Evolutionary conservation across 768 basidiomycete species (phyloP), one percentile per base, ranked within the genome.

Genomic region (Mycena floridula): DNA sequence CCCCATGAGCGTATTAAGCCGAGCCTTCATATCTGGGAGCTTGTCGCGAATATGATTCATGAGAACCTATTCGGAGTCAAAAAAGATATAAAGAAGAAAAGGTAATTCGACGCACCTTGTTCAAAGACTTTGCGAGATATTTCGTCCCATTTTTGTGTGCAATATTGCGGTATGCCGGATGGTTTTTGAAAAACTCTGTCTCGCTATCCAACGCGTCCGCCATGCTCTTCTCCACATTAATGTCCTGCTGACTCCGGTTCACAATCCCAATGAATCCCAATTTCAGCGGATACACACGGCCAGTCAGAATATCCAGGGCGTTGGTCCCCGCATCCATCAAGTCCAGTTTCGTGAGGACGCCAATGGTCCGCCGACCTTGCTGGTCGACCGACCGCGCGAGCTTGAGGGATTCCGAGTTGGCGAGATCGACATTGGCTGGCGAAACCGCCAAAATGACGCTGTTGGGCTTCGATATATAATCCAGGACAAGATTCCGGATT

Each of bases 261-360:
- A 99, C 96, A 11, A 98, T 87, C 16, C 96, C 96, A 51, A 98
- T 94, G 65, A 99, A 99, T 37, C 96, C 96, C 9, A 99, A 77
- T 63, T 97, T 98, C 50, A 99, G 79, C 25, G 96, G 96, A 65
- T 99, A 99, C 36, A 97, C 89, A 47, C 95, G 86, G 30, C 96
- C 96, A 0, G 91, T 97, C 27, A 98, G 77, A 52, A 98, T 84
- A 63, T 99, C 95, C 26, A 94, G 69, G 18, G 96, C 96, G 61
- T 99, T 97, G 26, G 96, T 99, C 23, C 96, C 96, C 5, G 94
- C 94, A 56, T 98, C 96, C 96, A 99, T 99, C 37, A 99, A 76
- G 66, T 99, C 96, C 25, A 98, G 79, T 65, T 99, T 99, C 12
- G 95, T 95, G 41, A 99, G 73, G 16, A 99, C 88, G 41, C 96